Evolutionary conservation across 2,329 filamentous ascomycete genomes (phyloP), one percentile per base, ranked within the genome.

Genomic region (Verticillium longisporum): DNA sequence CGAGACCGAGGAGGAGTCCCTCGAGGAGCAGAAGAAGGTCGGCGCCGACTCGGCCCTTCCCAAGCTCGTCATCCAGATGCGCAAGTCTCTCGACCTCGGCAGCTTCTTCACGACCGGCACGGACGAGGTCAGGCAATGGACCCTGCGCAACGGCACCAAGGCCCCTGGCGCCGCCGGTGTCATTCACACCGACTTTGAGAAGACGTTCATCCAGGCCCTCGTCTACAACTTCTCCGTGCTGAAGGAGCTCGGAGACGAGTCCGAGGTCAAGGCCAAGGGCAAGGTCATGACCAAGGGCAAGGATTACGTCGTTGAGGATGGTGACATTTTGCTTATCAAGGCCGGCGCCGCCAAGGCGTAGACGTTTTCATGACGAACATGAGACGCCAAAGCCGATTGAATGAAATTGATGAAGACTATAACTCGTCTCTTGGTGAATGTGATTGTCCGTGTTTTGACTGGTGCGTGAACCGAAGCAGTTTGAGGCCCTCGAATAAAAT

Each of bases 271-370:
- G 83, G 86, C 94, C 32, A 94, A 94, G 77, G 95, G 95, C 70
- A 99, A 99, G 83, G 77, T 99, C 67, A 91, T 97, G 88, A 98
- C 94, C 62, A 99, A 99, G 84, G 95, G 95, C 73, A 98, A 98
- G 82, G 94, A 98, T 58, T 98, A 99, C 75, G 85, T 94, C 6
- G 87, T 95, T 11, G 87, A 93, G 74, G 91, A 96, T 72, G 91
- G 91, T 57, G 91, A 88, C 66, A 87, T 88, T 68, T 74, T 97
- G 68, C 85, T 97, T 70, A 92, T 97, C 83, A 97, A 97, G 84
- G 89, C 89, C 36, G 90, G 90, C 78, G 90, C 90, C 59, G 90
- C 90, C 68, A 93, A 93, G 83, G 79, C 80, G 66, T 90, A 79
- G 75, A 57, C 61, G 61, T 64, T 60, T 62, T 58, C 36, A 59